These are phyloP conservation scores for Gastroboletus turbinatus DNA, from an alignment of 1,284 basidiomycete species.

Conservation along the genomic window DNA sequence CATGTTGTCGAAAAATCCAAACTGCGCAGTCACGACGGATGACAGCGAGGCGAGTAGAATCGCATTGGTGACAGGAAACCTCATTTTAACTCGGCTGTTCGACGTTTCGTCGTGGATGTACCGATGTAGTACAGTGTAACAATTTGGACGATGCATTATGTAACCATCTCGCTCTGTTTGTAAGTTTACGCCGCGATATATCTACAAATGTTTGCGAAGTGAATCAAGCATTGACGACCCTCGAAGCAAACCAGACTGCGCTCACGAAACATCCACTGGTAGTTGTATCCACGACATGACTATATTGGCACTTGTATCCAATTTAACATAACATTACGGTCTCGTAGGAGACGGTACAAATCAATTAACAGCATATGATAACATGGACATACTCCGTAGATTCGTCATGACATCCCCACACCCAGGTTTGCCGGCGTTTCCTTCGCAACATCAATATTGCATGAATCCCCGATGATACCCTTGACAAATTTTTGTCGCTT, in stretches of 20 bases:
- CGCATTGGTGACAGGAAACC: neutral
- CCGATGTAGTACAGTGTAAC: too few species aligned
- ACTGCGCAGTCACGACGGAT: constrained; percentile 33
- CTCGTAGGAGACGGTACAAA: constrained; percentile 32
- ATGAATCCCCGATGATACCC: neutral
- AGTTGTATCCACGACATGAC: neutral
- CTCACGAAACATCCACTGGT: neutral
- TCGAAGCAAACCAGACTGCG: neutral
- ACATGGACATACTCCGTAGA: constrained; percentile 27
- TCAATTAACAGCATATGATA: constrained; percentile 33
- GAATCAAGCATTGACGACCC: neutral
- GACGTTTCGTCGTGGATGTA: neutral
- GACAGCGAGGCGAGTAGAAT: constrained; percentile 21
- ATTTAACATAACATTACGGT: constrained; percentile 32
- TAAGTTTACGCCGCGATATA: too few species aligned
- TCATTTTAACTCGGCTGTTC: constrained; percentile 18
- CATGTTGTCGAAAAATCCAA: constrained; percentile 39
- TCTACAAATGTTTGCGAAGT: too few species aligned
- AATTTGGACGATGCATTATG: neutral
- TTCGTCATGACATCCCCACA: constrained; percentile 14
- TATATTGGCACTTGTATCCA: constrained; percentile 14
- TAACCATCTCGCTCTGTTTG: constrained; percentile 3
- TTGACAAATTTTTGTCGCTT: neutral
- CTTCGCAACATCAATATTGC: constrained; percentile 8
- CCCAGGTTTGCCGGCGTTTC: neutral